These are phyloP conservation scores for Xylaria nigripes DNA, from an alignment of 495 filamentous ascomycete genomes.

Conservation along the genomic window DNA sequence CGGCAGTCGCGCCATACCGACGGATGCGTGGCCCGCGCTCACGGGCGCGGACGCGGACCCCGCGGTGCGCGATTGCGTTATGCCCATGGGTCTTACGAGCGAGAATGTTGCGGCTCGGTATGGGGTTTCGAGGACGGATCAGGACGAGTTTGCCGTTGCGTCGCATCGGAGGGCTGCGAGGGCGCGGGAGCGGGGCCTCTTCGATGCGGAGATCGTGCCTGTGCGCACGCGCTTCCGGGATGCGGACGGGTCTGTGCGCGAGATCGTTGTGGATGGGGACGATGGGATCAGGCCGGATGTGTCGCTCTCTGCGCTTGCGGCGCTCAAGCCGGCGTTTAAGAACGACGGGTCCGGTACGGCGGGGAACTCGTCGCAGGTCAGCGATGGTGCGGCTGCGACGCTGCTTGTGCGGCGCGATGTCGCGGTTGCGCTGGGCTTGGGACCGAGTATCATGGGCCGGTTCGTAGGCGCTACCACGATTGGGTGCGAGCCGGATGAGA, in stretches of 20 bases:
- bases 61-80: conserved; percentile 77
- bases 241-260: conserved; percentile 50
- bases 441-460: conserved; percentile 61
- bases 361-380: conserved; percentile 80
- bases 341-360: conserved; percentile 67
- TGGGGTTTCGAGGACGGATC: conserved; percentile 61
- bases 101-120: conserved; percentile 84
- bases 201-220: conserved; percentile 71
- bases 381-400: conserved; percentile 77
- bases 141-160: conserved; percentile 72
- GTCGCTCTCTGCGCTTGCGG: conserved; percentile 59
- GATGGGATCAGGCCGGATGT: conserved; percentile 70
- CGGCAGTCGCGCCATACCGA: conserved; percentile 71
- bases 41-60: conserved; percentile 48
- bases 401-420: conserved; percentile 77
- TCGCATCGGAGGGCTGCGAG: conserved; percentile 62
- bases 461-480: conserved; percentile 67
- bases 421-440: conserved; percentile 65
- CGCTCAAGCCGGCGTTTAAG: conserved; percentile 79
- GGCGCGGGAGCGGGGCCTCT: conserved; percentile 60
- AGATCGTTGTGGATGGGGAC: conserved; percentile 57
- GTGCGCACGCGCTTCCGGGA: conserved; percentile 60
- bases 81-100: conserved; percentile 88
- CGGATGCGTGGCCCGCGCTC: conserved; percentile 67
- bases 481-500: conserved; percentile 81